Base-by-base conservation (phyloP, 805 yeast species). In the Clavispora vitiphila region DNA sequence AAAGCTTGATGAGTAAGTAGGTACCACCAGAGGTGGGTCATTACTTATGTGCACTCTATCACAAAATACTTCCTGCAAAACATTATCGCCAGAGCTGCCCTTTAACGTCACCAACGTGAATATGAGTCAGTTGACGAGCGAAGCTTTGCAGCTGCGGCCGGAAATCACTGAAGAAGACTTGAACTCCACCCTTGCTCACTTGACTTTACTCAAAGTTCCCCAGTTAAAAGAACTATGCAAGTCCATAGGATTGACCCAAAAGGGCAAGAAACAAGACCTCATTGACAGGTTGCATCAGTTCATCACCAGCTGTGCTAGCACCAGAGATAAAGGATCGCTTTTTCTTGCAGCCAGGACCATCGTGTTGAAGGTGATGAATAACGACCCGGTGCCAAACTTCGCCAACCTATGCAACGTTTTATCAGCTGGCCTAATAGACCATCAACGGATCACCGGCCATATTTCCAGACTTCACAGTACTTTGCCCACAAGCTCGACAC, bases 181-280 rank as follows among this genome's bases (percentile, higher is more conserved):
- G 34, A 16, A 60, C 35, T 60, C 62, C 32, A 65, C 70, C 3
- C 48, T 64, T 14, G 44, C 47, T 9, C 55, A 54, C 25, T 48
- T 72, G 47, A 56, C 50, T 27, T 51, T 47, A n/a, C 55, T 77
- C 48, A 75, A 73, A 49, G 78, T 80, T 2, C 60, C 72, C 0
- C 77, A 75, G 41, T 64, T 82, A 41, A 81, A 80, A 57, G 70
- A 64, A 15, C 53, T 82, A 1, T 74, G 81, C 26, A 66, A 76
- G 34, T 53, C 78, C 1, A 53, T 80, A 14, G 73, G 74, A 2
- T 58, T 82, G 15, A 60, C 77, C 2, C 51, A 65, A 8, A 54
- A 71, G 5, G 95, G 93, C 1, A 64, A 79, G 29, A 87, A 86
- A 59, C 71, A 73, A 16, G 83, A 77, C 25, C 60, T 86, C 11